Evolutionary conservation across 2,329 filamentous ascomycete genomes (phyloP), one percentile per base, ranked within the genome.

Genomic region (Phialemoniopsis sp.): DNA sequence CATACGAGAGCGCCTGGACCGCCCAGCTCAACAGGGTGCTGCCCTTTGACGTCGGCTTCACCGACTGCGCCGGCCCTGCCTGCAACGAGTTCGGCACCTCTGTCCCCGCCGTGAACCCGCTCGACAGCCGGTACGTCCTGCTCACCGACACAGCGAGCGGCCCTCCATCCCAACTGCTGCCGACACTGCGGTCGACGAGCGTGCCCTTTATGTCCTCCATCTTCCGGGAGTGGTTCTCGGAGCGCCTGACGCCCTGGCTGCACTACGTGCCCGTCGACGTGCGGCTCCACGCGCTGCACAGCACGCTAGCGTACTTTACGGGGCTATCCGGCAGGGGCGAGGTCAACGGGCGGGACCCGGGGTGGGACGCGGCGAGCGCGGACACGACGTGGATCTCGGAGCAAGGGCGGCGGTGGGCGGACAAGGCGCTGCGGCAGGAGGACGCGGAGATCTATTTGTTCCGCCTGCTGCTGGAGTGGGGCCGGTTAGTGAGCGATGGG

Each of bases 381-480:
- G 78, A 86, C 46, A 82, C 70, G 8, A 63, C 70, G 54, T 78
- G 75, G 70, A 87, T 89, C 50, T 80, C 83, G 4, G 70, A 78
- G 40, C 64, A 80, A 46, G 85, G 85, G 2, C 67, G 71, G 37
- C 70, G 72, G 42, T 89, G 86, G 85, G 80, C 78, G 3, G 63
- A 66, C 7, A 68, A 70, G 54, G 82, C 77, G 12, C 50, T 89
- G 14, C 67, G 82, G 43, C 78, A 76, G 51, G 82, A 84, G 56
- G 88, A 93, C 53, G 87, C 85, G 77, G 84, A 89, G 58, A 74
- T 89, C 9, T 93, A 93, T 53, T 70, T 91, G 52, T 93, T 90
- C 54, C 67, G 87, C 34, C 57, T 93, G 43, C 61, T 93, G 50
- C 62, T 93, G 15, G 87, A 93, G 64, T 93, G 86, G 83, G 85